These are phyloP conservation scores for Peronosclerospora sorghi DNA, from an alignment of 352 stramenopile genomes.

Conservation along the genomic window DNA sequence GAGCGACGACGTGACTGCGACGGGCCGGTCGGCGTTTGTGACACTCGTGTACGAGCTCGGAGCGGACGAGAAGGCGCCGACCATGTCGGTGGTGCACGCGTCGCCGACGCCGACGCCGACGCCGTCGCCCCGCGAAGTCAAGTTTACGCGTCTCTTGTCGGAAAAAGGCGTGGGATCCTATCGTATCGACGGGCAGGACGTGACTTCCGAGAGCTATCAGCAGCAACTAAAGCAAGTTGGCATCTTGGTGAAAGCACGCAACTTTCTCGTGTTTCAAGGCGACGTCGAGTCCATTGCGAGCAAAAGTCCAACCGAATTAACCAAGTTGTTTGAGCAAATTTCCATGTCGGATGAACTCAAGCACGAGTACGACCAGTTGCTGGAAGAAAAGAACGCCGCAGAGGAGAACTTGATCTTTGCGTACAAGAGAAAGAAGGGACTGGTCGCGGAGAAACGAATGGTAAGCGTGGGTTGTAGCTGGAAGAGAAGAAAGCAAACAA, in stretches of 20 bases:
- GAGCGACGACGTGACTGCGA: constrained; percentile 27
- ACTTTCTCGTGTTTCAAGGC: constrained; percentile 99
- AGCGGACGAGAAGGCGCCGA: constrained; percentile 41
- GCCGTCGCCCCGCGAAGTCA: constrained; percentile 53
- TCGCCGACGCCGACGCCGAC: neutral
- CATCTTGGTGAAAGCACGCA: constrained; percentile 97
- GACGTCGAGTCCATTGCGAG: constrained; percentile 97
- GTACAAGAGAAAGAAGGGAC: constrained; percentile 94
- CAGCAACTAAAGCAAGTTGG: constrained; percentile 90
- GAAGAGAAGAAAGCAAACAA: neutral
- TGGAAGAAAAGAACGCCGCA: constrained; percentile 87
- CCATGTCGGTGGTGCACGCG: constrained; percentile 11
- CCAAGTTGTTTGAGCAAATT: constrained; percentile 96
- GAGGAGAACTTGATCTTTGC: constrained; percentile 91
- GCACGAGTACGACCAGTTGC: constrained; percentile 69
- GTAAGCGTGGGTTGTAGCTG: constrained; percentile 9
- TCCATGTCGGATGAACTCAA: constrained; percentile 82
- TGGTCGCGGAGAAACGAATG: constrained; percentile 86
- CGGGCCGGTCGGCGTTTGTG: constrained; percentile 70
- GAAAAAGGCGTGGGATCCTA: constrained; percentile 83
- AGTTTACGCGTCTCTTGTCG: constrained; percentile 91
- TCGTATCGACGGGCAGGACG: constrained; percentile 61
- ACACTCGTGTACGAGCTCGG: constrained; percentile 90
- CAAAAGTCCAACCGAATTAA: constrained; percentile 93
- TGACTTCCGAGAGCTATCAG: constrained; percentile 91